Evolutionary conservation across 805 yeast species (phyloP).

Genomic region (Suhomyces prunicola): DNA sequence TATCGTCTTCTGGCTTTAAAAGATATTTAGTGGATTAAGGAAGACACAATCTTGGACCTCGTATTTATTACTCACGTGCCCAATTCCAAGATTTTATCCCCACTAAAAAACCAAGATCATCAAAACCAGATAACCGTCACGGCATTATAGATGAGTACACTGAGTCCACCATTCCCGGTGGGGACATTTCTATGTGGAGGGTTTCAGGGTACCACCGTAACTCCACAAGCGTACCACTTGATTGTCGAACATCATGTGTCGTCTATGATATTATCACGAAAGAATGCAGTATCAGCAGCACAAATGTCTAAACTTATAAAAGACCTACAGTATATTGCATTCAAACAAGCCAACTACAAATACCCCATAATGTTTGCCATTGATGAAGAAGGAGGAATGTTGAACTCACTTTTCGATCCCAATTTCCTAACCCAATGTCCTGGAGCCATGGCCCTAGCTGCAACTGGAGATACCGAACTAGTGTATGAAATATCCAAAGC

Average conservation of each 20-base stretch:
- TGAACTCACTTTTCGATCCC: constrained; percentile 55
- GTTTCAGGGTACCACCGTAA: constrained; percentile 52
- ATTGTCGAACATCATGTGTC: constrained; percentile 51
- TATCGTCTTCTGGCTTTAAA: neutral
- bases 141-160: constrained; percentile 7
- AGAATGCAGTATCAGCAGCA: constrained; percentile 48
- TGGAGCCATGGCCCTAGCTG: constrained; percentile 63
- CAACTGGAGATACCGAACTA: constrained; percentile 47
- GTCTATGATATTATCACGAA: constrained; percentile 48
- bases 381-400: constrained; percentile 65
- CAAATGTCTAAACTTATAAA: constrained; percentile 49
- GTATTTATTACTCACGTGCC: neutral
- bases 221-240: constrained; percentile 50
- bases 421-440: constrained; percentile 55
- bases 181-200: constrained; percentile 63
- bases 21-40: neutral
- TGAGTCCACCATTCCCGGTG: constrained; percentile 8
- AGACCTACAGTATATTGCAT: constrained; percentile 55
- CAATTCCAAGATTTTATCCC: neutral
- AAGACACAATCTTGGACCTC: neutral
- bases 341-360: constrained; percentile 43
- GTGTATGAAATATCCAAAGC: constrained; percentile 54
- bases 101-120: neutral
- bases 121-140: neutral
- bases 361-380: constrained; percentile 55